Evolutionary conservation across 2,329 filamentous ascomycete genomes (phyloP), one percentile per base, ranked within the genome.

Genomic region (Cladorrhinum sp.): DNA sequence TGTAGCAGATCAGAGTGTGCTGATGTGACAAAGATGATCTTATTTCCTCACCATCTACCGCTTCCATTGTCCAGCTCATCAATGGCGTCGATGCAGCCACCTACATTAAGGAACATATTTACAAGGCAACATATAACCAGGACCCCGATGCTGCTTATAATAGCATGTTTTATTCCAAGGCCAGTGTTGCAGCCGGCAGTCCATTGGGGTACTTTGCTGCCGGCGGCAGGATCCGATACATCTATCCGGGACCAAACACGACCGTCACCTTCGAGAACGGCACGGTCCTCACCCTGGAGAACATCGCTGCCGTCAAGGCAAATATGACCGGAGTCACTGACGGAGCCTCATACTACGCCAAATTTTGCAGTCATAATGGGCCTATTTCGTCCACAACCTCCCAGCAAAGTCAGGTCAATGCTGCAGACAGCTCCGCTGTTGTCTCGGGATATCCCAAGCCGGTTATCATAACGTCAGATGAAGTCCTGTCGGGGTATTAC

Each of bases 101-200:
- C 0, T 82, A 78, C 36, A 71, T 80, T n/a, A 67, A 67, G 70
- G 74, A 78, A 5, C 66, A 78, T 1, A 64, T 80, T 3, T 76
- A 78, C 61, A 69, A 67, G 0, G 75, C 77, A 0, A 66, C 70
- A 0, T 74, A 74, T 54, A 71, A 69, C 38, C 69, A 64, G 23
- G 70, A 74, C 29, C 68, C 60, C 13, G 69, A 69, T 22, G 67
- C 73, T 3, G 70, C 71, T 1, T 78, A 77, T 68, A 78, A 77
- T 66, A 68, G 67, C 55, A 71, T 76, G 71, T 77, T 77, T 58
- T 75, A 67, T 51, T 59, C 66, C 51, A 65, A 67, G 55, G 65
- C 69, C 6, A 55, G 58, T 24, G 65, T 62, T 2, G 65, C 64
- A 3, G 60, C 64, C 8, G 60, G 41, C 8, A 53, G 56, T 1